phyloP scores from a whole-genome alignment of 306 rosid species.

The Prosopis cineraria region DNA sequence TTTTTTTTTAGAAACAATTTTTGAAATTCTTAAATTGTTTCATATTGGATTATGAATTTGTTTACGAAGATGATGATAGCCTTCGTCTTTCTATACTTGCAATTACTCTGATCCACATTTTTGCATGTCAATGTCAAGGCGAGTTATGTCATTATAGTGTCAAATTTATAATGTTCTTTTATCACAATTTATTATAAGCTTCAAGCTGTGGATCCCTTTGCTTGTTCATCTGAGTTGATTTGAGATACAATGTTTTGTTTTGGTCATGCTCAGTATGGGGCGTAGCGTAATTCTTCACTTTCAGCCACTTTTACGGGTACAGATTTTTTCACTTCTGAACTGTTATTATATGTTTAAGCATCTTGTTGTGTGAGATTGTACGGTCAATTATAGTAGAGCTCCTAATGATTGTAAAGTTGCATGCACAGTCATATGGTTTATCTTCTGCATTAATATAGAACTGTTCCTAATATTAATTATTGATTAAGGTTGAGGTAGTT shows the following conservation, averaged over 20 bases:
- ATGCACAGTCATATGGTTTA: background rate
- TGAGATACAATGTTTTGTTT: background rate
- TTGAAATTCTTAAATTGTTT: background rate
- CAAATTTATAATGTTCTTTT: background rate
- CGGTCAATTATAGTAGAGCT: background rate
- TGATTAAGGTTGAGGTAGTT: background rate
- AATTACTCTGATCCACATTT: background rate
- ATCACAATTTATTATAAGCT: background rate
- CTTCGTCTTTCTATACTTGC: constrained; percentile 9
- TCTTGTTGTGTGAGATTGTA: background rate
- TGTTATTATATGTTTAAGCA: background rate
- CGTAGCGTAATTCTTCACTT: background rate
- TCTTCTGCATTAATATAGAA: background rate
- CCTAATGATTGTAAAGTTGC: background rate
- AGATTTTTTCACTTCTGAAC: background rate
- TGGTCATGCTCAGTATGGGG: background rate
- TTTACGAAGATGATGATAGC: background rate
- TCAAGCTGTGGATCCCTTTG: background rate
- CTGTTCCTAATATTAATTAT: background rate
- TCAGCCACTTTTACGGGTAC: background rate
- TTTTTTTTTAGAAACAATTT: constrained; percentile 8
- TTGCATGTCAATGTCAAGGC: background rate
- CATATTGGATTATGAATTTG: background rate
- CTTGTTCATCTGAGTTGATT: background rate
- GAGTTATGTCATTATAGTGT: background rate